Base-by-base conservation (phyloP, 257 asterid genomes). In the Knoxia roxburghii region DNA sequence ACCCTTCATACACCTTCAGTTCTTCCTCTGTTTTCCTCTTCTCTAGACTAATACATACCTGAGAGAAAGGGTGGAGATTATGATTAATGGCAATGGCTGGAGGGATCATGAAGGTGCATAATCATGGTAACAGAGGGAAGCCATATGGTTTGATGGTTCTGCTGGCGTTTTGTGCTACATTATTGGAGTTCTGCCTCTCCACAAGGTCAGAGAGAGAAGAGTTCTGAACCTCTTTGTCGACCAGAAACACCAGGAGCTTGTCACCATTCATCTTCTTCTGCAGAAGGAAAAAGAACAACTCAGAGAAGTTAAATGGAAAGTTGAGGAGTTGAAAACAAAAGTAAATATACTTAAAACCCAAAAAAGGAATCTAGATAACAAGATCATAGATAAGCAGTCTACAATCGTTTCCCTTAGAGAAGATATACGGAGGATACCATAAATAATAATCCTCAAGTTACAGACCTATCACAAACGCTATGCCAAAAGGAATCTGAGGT, bases 231-330 rank as follows among this genome's bases (percentile, higher is more conserved):
- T 73, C 67, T 29, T 86, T 0, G 70, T 86, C 70, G 73, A 78
- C 29, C 79, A 84, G 39, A 90, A 81, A 71, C 79, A 87, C 40
- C 66, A n/a, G 6, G 79, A 83, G 37, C 83, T 87, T 51, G 59
- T 65, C 68, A 64, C 84, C 57, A 87, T 89, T 61, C 84, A 85
- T 46, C 81, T 68, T 24, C 89, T 82, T 58, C 61, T 89, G 76
- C 93, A 85, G 97, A 85, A 80, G 61, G 95, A 87, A 77, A 81
- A 77, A 71, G 89, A 74, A 13, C 46, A 64, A 3, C 54, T 74
- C 55, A 83, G 74, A 73, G 85, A 80, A 63, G 77, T 64, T 8
- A 80, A 76, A 77, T 67, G 50, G 79, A 85, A 79, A 74, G 64
- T 79, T 18, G 95, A 86, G 62, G 95, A 80, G 72, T 70, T 84